Evolutionary conservation across 495 filamentous ascomycete species (phyloP).

Genomic region (Penicillium nucicola): DNA sequence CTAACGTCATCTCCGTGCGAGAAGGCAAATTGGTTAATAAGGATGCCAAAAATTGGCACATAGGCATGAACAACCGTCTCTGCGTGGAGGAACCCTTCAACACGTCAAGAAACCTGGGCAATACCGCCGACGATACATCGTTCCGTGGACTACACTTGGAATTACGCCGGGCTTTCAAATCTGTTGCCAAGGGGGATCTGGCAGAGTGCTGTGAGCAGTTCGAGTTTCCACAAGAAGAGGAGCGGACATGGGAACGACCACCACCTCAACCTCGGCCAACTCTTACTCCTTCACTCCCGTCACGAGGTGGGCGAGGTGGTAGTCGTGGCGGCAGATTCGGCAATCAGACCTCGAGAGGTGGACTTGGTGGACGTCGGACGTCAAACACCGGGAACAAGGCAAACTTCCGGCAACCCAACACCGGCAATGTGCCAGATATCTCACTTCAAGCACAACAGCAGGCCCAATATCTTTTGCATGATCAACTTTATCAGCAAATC

Average conservation of each 20-base stretch:
- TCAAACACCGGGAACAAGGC: constrained; percentile 49
- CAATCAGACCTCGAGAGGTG: constrained; percentile 38
- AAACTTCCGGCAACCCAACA: constrained; percentile 32
- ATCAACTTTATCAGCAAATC: constrained; percentile 61
- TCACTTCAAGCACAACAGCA: constrained; percentile 47
- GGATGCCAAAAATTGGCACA: constrained; percentile 79
- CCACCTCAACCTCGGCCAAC: constrained; percentile 57
- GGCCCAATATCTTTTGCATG: constrained; percentile 51
- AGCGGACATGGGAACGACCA: constrained; percentile 72
- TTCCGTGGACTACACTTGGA: constrained; percentile 89
- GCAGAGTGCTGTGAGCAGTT: constrained; percentile 80
- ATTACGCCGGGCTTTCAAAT: constrained; percentile 80
- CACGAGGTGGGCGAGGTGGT: constrained; percentile 51
- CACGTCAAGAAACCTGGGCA: constrained; percentile 85
- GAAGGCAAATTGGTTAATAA: constrained; percentile 80
- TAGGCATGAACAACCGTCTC: constrained; percentile 72
- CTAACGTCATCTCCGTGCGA: constrained; percentile 80
- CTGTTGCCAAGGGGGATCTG: constrained; percentile 71
- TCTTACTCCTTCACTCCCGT: constrained; percentile 49
- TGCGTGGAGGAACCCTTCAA: constrained; percentile 99
- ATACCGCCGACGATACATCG: constrained; percentile 92
- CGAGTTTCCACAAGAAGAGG: constrained; percentile 80
- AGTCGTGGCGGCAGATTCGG: constrained; percentile 57
- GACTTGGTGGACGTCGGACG: constrained; percentile 51
- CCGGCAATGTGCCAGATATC: constrained; percentile 35